phyloP scores from a whole-genome alignment of 2,329 filamentous ascomycete species.

The Aspergillus pseudonomiae region DNA sequence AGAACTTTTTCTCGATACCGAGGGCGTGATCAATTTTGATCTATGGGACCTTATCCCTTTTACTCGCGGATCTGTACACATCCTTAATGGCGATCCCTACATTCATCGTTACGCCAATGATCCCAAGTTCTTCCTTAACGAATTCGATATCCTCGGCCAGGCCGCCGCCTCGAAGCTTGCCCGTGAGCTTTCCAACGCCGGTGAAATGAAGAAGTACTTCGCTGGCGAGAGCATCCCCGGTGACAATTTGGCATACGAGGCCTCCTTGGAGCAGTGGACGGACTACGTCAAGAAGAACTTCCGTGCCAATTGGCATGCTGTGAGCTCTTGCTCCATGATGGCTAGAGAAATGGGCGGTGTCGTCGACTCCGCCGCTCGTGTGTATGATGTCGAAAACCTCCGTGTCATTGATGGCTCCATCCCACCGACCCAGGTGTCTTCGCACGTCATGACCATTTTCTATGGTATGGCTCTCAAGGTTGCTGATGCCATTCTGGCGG shows the following conservation, averaged over 20 bases:
- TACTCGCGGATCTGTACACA: slow-evolving; percentile 30
- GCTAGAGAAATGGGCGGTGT: slow-evolving; percentile 34
- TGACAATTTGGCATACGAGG: slow-evolving; percentile 16
- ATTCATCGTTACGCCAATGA: slow-evolving; percentile 26
- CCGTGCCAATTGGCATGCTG: slow-evolving; percentile 34
- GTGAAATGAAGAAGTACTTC: slow-evolving; percentile 23
- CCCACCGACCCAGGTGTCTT: slow-evolving; percentile 36
- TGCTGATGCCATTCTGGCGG: slow-evolving; percentile 20
- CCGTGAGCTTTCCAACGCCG: slow-evolving; percentile 23
- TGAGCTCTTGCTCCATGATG: slow-evolving; percentile 40
- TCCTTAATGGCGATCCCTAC: slow-evolving; percentile 29
- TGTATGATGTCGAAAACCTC: slow-evolving; percentile 36
- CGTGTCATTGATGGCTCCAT: slow-evolving; percentile 43
- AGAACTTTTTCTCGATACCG: slow-evolving; percentile 33
- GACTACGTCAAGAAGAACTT: slow-evolving; percentile 29
- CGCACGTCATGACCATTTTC: slow-evolving; percentile 35
- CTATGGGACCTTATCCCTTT: slow-evolving; percentile 35
- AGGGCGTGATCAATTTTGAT: slow-evolving; percentile 28
- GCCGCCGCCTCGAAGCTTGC: slow-evolving; percentile 31
- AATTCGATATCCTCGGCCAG: slow-evolving; percentile 32
- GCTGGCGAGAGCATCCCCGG: slow-evolving; percentile 23
- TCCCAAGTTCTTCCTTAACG: slow-evolving; percentile 31
- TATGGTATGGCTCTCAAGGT: slow-evolving; percentile 35
- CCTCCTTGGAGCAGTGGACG: slow-evolving; percentile 27
- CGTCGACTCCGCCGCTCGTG: slow-evolving; percentile 32